Evolutionary conservation across 129 eudicot species (phyloP), one percentile per base, ranked within the genome.

Genomic region (Pulicaria dysenterica): DNA sequence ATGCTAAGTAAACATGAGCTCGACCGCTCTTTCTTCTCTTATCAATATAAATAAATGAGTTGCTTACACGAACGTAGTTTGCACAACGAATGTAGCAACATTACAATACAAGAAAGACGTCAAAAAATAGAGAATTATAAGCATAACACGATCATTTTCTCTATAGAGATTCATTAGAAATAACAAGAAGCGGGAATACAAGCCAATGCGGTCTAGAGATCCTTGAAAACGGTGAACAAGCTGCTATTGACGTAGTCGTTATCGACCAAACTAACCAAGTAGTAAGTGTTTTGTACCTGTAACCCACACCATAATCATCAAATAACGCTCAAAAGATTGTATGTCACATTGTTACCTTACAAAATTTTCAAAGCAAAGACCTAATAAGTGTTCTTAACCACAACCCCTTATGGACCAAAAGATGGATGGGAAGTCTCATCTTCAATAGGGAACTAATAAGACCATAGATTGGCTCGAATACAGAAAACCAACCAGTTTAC

Each of bases 241-340:
- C 85, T 89, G 68, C 93, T 84, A 37, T 81, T 80, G 65, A 87
- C 64, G 83, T 87, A 94, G 70, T 94, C 95, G 14, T 94, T 94
- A 74, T 94, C 98, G 4, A 94, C 96, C 89, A 94, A 82, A 67
- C 92, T 94, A 65, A 94, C 98, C 96, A 90, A 85, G 86, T 80
- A 94, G 83, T 79, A 85, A 77, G 73, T 85, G 82, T 72, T 84
- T 64, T 85, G 83, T 65, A 94, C 95, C 98, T 94, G 95, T 80
- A 79, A 64, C 31, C 10, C 62, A 17, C 12, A 73, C 40, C 5
- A 62, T 42, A 63, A 42, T 12, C 10, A 62, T 57, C 45, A 47
- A 11, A 62, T 16, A 6, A 8, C 16, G 68, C 39, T 72, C 13
- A 72, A 59, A 31, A 56, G 7, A 16, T 54, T 51, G 31, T 24